Base-by-base conservation (phyloP, 2,329 filamentous ascomycete genomes). In the Sporothrix brunneoviolacea region DNA sequence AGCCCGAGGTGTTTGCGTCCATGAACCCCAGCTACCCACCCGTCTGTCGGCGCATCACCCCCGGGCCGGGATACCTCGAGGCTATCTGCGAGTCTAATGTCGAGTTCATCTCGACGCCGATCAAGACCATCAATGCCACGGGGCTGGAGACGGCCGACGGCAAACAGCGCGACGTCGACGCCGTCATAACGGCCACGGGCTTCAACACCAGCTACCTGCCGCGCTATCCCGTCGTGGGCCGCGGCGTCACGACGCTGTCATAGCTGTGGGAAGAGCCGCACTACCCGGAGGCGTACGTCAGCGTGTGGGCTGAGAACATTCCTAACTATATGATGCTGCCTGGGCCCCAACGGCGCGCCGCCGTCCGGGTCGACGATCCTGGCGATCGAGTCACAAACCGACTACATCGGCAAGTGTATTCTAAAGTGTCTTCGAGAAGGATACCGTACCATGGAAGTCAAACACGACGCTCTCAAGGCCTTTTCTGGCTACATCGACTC, bases 21-120 rank as follows among this genome's bases (percentile, higher is more conserved):
- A 60, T 80, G 15, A 75, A 77, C 38, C 76, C 76, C 0, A 61
- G 68, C 32, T 69, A 70, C 2, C 61, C 76, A 0, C 72, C 51
- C 21, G 53, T 74, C 0, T 73, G 69, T 55, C 65, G 71, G 51
- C 65, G 74, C 39, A 67, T 75, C 54, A 79, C 73, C 1, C 76
- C 74, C 0, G 75, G 71, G 0, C 69, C 71, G 4, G 68, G 71
- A 0, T 78, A 77, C 51, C 65, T 78, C 3, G 69, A 74, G 51
- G 67, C 72, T 0, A 51, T 77, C 18, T 65, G 64, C 4, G 62
- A 67, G 30, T 65, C 69, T 13, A 78, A 77, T 21, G 70, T 77
- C 21, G 66, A 73, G 27, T 61, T 79, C 1, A 65, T 72, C 22
- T 64, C 64, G 21, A 64, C 67, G n/a, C 59, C 58, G 2, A 71